Base-by-base conservation (phyloP, 169 alveolate species). In the Babesia caballi region DNA sequence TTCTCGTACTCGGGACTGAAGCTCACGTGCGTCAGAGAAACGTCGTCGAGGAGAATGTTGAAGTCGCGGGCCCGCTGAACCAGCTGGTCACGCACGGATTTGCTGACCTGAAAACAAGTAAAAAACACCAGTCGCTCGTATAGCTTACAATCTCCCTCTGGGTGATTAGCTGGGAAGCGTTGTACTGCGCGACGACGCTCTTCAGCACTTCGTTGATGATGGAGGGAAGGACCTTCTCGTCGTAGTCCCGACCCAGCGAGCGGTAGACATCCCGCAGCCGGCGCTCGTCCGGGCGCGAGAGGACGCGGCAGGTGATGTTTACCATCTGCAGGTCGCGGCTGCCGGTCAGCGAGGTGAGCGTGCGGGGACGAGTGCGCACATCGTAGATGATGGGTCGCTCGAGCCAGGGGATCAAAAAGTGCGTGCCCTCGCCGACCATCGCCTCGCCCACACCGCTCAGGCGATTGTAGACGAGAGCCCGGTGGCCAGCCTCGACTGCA, bases 221-320 rank as follows among this genome's bases (percentile, higher is more conserved):
- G 11, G 99, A 96, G 0, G 99, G 99, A 40, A 97, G 91, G 25
- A 96, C 98, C 85, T 95, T 95, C 80, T 95, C 97, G 82, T 97
- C 99, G 91, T 96, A 95, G 83, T 97, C 98, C 54, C 76, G 88
- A 28, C 99, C 99, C 67, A 92, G 59, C 12, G 89, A 85, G 54
- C 95, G 74, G 76, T 94, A 94, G 25, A 94, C 80, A 8, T 91
- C 94, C 27, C 84, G 83, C n/a, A 95, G 90, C 27, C 88, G 85
- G n/a, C 92, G 84, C 53, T 83, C 90, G 47, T 92, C 92, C 17
- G 98, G 98, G 65, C 97, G 89, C 36, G 94, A 95, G 47, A 95
- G 89, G 53, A 96, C 98, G 87, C 99, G 97, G 76, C 98, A 89
- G 32, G 98, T 91, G 27, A 96, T 89, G 73, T 91, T 93, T 54